Base-by-base conservation (phyloP, 2,329 filamentous ascomycete genomes). In the Verticillium alfalfae region DNA sequence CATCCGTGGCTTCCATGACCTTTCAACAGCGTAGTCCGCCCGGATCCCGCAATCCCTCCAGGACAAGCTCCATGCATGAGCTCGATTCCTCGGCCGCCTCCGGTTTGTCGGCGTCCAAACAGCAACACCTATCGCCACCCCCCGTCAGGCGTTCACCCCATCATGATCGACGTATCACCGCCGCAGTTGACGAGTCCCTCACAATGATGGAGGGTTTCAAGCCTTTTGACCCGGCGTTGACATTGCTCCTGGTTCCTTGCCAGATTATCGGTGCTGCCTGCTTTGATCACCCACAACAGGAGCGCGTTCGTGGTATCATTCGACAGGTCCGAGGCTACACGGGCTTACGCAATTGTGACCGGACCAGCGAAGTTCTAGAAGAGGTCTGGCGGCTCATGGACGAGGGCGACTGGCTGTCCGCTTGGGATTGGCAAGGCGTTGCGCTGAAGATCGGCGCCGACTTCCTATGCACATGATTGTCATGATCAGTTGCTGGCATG, bases 401-500 rank as follows among this genome's bases (percentile, higher is more conserved):
- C 34, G 70, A 72, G 10, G 83, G 81, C 22, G 82, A 88, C 58
- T 87, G 84, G 81, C 67, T 77, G 34, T 77, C 78, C 18, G 84
- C 83, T 8, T 89, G 86, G 86, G 86, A 89, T 70, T 88, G 85
- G 85, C 85, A 88, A 64, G 75, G 76, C 3, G 78, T 88, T 34
- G 84, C 85, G 1, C 73, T 76, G 60, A 68, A 75, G 8, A 79
- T 86, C 72, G 78, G 76, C 0, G 76, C 87, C 39, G 82, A 87
- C 70, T 87, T 87, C 66, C 74, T 85, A 2, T 84, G 83, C 69
- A 71, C 75, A 31, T 78, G 65, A 52, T 22, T 10, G n/a, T 22
- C 45, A 22, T 4, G 45, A 10, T 26, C 18, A 18, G 26, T 18
- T 31, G 26, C 26, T 31, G 26, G 4, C 26, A 5, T 31, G 26